A percentile compares a stretch with the other conserved stretches of the same genome.
Evolutionary conservation across 257 asterid genomes (phyloP).

Genomic region (Solanum sitiens): DNA sequence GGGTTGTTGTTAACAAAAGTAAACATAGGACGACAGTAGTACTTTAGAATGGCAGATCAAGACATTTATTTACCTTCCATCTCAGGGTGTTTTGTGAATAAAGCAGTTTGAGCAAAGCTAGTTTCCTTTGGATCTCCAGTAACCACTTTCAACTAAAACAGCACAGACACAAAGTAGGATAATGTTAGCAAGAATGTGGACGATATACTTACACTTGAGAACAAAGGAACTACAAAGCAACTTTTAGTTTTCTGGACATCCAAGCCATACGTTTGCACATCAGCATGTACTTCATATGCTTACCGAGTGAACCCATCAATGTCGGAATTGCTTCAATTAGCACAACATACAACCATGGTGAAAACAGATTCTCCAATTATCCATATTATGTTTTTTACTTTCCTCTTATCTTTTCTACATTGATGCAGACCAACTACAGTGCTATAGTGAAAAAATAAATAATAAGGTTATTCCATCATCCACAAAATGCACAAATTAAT

Average conservation of each 20-base stretch:
- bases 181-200: neutral
- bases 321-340: neutral
- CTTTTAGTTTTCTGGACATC: neutral
- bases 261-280: neutral
- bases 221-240: neutral
- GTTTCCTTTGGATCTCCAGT: slow-evolving; percentile 45
- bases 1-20: neutral
- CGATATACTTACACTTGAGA: neutral
- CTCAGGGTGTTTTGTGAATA: slow-evolving; percentile 72
- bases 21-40: neutral
- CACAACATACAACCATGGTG: neutral
- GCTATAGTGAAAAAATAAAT: neutral
- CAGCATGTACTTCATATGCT: neutral
- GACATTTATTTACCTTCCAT: slow-evolving; percentile 54
- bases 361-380: neutral
- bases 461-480: neutral
- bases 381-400: neutral
- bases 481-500: neutral
- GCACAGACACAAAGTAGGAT: neutral
- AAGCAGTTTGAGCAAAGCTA: slow-evolving; percentile 48
- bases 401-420: neutral
- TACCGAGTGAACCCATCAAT: neutral
- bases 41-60: neutral
- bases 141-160: slow-evolving; percentile 46
- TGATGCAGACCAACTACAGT: neutral